phyloP scores from a whole-genome alignment of 352 stramenopile species.

The Pythium periplocum region DNA sequence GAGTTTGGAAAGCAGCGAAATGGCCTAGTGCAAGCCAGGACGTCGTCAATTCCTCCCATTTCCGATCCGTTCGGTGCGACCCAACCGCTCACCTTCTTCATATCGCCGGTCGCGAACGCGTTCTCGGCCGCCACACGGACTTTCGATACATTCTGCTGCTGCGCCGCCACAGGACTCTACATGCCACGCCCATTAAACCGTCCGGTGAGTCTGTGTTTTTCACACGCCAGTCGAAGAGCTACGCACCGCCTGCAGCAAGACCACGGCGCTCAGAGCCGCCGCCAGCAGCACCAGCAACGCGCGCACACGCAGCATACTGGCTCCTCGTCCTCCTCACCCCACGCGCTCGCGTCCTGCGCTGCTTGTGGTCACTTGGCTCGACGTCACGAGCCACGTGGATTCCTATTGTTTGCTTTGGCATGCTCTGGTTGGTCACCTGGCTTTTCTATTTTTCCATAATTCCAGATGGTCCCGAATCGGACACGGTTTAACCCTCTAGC shows the following conservation, averaged over 20 bases:
- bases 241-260: constrained; percentile 12
- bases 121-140: constrained; percentile 72
- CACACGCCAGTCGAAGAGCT: too few relatives aligned
- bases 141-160: constrained; percentile 43
- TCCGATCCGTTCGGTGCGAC: not conserved
- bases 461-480: too few relatives aligned
- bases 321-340: too few relatives aligned
- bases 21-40: constrained; percentile 27
- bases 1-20: constrained; percentile 71
- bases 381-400: too few relatives aligned
- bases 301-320: constrained; percentile 14
- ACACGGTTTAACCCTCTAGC: too few relatives aligned
- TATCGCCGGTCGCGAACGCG: constrained; percentile 69
- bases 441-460: too few relatives aligned
- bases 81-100: constrained; percentile 42
- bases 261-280: constrained; percentile 22
- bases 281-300: constrained; percentile 8
- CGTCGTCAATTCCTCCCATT: not conserved
- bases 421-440: too few relatives aligned
- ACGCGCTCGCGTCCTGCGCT: too few relatives aligned
- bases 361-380: too few relatives aligned
- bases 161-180: constrained; percentile 4
- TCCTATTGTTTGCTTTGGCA: too few relatives aligned
- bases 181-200: too few relatives aligned
- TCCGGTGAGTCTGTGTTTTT: too few relatives aligned